A percentile compares a stretch with the other conserved stretches of the same genome.
Evolutionary conservation across 1,284 basidiomycete species (phyloP).

Genomic region (Rhodofomes roseus): DNA sequence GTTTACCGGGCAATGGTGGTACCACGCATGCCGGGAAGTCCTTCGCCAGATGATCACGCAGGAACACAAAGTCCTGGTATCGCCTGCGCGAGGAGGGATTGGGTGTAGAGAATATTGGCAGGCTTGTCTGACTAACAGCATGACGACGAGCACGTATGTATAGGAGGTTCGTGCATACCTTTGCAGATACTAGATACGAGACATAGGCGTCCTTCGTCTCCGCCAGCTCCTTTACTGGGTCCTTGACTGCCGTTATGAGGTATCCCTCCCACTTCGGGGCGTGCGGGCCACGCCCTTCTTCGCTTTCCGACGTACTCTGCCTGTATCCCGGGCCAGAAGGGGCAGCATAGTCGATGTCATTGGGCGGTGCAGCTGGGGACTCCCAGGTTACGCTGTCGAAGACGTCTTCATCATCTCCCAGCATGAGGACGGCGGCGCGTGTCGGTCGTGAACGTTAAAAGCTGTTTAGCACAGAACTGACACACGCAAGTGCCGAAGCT

Average conservation of each 20-base stretch:
- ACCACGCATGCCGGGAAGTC: constrained; percentile 97
- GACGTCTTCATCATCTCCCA: constrained; percentile 79
- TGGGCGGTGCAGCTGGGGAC: constrained; percentile 55
- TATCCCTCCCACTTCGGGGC: constrained; percentile 90
- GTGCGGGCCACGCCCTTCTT: constrained; percentile 57
- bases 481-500: constrained; percentile 2
- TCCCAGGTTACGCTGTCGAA: constrained; percentile 88
- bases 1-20: constrained; percentile 95
- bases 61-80: constrained; percentile 97
- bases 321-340: constrained; percentile 69
- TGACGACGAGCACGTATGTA: not conserved
- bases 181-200: constrained; percentile 88
- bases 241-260: constrained; percentile 82
- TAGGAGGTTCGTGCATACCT: constrained; percentile 44
- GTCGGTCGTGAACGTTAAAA: constrained; percentile 4
- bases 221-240: constrained; percentile 93
- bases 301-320: constrained; percentile 65
- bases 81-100: constrained; percentile 78
- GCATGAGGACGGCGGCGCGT: constrained; percentile 40
- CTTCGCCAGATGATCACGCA: constrained; percentile 83
- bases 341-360: constrained; percentile 35
- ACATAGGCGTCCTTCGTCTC: constrained; percentile 97
- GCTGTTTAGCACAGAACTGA: not conserved
- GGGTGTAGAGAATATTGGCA: constrained; percentile 73
- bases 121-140: constrained; percentile 58